These are phyloP conservation scores for Toxoplasma gondii DNA, from an alignment of 169 alveolate species.

Conservation along the genomic window DNA sequence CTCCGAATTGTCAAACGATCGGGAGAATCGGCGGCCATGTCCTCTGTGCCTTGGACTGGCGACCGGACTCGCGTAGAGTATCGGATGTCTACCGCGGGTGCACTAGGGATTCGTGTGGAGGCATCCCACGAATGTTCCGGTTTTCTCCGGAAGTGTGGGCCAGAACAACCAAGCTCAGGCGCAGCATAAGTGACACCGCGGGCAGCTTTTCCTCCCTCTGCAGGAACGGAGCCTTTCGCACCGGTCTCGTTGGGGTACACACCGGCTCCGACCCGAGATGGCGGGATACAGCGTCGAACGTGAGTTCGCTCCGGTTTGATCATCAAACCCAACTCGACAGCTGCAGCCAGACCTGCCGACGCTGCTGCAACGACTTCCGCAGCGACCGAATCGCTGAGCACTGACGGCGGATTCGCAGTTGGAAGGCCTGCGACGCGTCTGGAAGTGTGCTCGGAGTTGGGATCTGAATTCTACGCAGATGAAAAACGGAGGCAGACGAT, in stretches of 20 bases:
- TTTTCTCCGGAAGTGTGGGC: not conserved
- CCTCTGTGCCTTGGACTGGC: not conserved
- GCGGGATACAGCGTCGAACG: not conserved
- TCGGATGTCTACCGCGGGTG: not conserved
- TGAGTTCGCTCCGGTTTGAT: not conserved
- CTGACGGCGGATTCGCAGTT: not conserved
- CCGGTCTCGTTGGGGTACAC: too few relatives aligned
- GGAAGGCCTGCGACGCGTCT: not conserved
- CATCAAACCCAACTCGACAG: not conserved
- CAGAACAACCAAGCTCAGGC: not conserved
- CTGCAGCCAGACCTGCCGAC: not conserved
- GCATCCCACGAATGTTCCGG: not conserved
- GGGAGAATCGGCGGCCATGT: not conserved
- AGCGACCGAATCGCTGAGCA: not conserved
- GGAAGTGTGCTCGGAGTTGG: too few relatives aligned
- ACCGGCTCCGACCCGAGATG: too few relatives aligned
- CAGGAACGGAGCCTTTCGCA: too few relatives aligned
- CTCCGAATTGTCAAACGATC: not conserved
- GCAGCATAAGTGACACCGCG: too few relatives aligned
- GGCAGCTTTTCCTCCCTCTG: too few relatives aligned
- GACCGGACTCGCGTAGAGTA: not conserved
- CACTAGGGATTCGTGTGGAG: not conserved
- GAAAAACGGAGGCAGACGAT: too few relatives aligned
- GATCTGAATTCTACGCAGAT: too few relatives aligned
- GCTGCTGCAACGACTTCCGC: constrained; percentile 27